These are phyloP conservation scores for Mycena belliarum DNA, from an alignment of 768 basidiomycete genomes.

Conservation along the genomic window DNA sequence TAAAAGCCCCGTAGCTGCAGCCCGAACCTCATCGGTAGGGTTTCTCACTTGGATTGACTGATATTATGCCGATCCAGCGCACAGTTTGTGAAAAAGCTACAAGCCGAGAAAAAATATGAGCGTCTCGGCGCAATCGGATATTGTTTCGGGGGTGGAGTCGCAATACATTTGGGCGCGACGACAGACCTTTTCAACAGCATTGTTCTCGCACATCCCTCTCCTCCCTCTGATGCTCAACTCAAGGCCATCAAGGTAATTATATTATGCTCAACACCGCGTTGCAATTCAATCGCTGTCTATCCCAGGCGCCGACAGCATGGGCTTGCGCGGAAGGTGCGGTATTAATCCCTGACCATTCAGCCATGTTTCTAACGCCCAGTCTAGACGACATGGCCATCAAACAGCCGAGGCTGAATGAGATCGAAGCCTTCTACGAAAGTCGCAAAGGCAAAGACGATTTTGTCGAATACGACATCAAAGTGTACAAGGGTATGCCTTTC, in stretches of 20 bases:
- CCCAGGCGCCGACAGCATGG: constrained; percentile 19
- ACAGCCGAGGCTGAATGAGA: constrained; percentile 17
- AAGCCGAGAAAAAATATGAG: constrained; percentile 41
- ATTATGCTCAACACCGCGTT: not conserved
- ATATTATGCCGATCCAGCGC: not conserved
- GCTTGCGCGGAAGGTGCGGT: not conserved
- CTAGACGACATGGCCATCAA: constrained; percentile 16
- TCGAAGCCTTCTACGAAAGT: constrained; percentile 38
- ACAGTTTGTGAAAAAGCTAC: constrained; percentile 40
- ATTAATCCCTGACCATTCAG: not conserved
- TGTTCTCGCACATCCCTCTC: constrained; percentile 12
- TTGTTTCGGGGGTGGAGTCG: constrained; percentile 17
- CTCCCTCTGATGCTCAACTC: not conserved
- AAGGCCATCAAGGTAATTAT: constrained; percentile 10
- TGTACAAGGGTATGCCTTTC: constrained; percentile 37
- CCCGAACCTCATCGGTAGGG: constrained; percentile 33
- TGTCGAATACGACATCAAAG: constrained; percentile 47
- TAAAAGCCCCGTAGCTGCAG: constrained; percentile 35
- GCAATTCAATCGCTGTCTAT: not conserved
- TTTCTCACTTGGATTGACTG: not conserved
- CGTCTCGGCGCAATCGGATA: constrained; percentile 44
- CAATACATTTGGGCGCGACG: not conserved
- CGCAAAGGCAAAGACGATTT: constrained; percentile 37
- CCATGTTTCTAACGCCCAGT: not conserved
- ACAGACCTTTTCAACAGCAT: constrained; percentile 14